Conservation (phyloP, 108 stramenopile genomes). For the Schizochytrium sp. region DNA sequence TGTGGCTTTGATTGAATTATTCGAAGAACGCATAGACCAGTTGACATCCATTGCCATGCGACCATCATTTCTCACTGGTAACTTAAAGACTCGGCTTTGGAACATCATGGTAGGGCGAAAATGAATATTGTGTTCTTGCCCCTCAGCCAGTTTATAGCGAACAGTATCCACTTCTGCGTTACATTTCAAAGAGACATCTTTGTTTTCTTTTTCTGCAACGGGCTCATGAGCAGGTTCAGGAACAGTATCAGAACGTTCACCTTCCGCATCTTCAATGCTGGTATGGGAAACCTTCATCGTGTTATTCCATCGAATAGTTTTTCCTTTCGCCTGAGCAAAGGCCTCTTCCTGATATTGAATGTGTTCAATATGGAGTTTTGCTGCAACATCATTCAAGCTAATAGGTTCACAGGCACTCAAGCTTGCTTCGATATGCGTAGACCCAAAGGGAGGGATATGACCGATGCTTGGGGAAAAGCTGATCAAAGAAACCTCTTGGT, state of each 20-base stretch:
- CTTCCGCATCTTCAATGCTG: neutral
- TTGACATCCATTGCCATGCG: constrained; percentile 62
- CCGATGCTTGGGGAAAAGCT: constrained; percentile 68
- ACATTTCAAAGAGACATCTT: constrained; percentile 61
- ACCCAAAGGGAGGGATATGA: constrained; percentile 68
- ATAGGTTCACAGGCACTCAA: constrained; percentile 19
- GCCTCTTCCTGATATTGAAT: constrained; percentile 66
- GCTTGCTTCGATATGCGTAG: constrained; percentile 65
- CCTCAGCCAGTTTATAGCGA: constrained; percentile 69
- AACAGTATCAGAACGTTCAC: neutral
- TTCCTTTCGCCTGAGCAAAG: neutral
- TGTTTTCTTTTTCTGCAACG: constrained; percentile 13
- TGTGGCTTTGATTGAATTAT: neutral
- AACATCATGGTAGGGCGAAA: constrained; percentile 77
- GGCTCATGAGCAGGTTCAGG: neutral
- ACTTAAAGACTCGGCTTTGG: constrained; percentile 66
- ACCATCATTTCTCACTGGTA: constrained; percentile 68
- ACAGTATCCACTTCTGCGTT: constrained; percentile 67
- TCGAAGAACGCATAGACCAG: constrained; percentile 64
- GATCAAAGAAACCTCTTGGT: constrained; percentile 24
- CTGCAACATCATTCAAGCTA: constrained; percentile 59
- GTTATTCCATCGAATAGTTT: constrained; percentile 19
- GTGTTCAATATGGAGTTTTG: neutral
- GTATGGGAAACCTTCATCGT: neutral
- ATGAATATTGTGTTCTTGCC: constrained; percentile 60